Base-by-base conservation (phyloP, 768 basidiomycete genomes). In the Boletus pseudo-olivaceus region DNA sequence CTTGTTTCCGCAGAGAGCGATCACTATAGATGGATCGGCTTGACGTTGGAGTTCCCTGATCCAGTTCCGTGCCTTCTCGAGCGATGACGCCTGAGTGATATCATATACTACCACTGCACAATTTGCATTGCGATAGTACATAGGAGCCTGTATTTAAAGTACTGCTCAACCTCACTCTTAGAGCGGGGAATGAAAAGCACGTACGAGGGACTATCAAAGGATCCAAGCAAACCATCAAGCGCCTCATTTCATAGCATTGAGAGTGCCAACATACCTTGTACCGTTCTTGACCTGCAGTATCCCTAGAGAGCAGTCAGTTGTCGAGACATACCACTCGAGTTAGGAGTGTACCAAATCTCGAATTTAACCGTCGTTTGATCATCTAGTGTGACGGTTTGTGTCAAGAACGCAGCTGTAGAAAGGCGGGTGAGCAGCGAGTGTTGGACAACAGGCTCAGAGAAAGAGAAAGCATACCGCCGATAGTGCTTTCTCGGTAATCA, bases 1-100 rank as follows among this genome's bases (percentile, higher is more conserved):
- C 75, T 98, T 98, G 80, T 98, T 98, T 45, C 96, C 96, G 55
- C 93, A 96, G 34, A 98, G 84, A 38, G 93, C 90, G 69, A 98
- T 96, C 63, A 96, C 84, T 77, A 97, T 98, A 41, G 88, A 90
- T 7, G 96, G 95, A 69, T 98, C 96, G 53, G 95, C 96, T 75
- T 98, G 95, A 51, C 95, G 92, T 67, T 97, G 94, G 3, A 98
- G 84, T 72, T 98, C 95, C 48, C 90, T 82, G 68, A 98, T 95
- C 96, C 96, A 98, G 59, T 87, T 86, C 62, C 89, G 88, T 29
- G 96, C 96, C 74, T 96, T 97, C 76, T 96, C 92, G 58, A 96
- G 82, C 2, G 95, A 96, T 23, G 92, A 79, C 8, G 87, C 69
- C 67, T 93, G 89, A 39, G 97, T 98, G 71, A 99, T 95, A 73